Evolutionary conservation across 768 basidiomycete genomes (phyloP).

Genomic region (Antrodiella citrinella): DNA sequence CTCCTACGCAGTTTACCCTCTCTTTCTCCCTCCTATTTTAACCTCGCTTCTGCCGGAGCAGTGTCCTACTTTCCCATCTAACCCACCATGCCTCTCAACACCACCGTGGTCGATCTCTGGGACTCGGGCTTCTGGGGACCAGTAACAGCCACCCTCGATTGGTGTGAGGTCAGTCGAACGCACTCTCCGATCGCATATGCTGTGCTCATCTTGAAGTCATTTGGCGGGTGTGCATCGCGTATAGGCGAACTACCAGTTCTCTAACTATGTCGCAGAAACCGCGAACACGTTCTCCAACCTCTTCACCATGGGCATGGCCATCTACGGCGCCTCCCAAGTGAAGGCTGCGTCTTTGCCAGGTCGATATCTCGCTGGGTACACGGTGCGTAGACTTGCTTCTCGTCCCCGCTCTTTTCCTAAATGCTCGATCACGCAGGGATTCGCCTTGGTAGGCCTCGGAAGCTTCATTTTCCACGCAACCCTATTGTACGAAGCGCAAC

Average conservation of each 20-base stretch:
- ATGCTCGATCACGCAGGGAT: slow-evolving; percentile 35
- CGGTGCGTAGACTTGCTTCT: slow-evolving; percentile 15
- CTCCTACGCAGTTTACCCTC: too few relatives aligned
- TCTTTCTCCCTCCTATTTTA: too few relatives aligned
- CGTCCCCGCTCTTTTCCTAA: background rate
- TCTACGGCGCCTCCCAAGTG: slow-evolving; percentile 36
- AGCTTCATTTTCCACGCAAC: slow-evolving; percentile 78
- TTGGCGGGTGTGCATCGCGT: background rate
- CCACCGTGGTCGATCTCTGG: background rate
- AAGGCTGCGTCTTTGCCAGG: slow-evolving; percentile 24
- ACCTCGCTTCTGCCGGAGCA: too few relatives aligned
- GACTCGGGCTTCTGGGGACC: slow-evolving; percentile 41
- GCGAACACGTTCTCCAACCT: slow-evolving; percentile 68
- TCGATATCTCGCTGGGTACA: slow-evolving; percentile 28
- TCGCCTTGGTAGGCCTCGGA: slow-evolving; percentile 65
- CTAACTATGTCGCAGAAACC: slow-evolving; percentile 70
- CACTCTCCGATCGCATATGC: slow-evolving; percentile 5
- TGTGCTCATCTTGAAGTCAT: background rate
- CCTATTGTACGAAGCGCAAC: slow-evolving; percentile 65
- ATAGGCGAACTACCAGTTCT: slow-evolving; percentile 72
- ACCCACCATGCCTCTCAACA: slow-evolving; percentile 10
- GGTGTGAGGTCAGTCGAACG: slow-evolving; percentile 51
- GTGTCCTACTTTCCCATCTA: too few relatives aligned
- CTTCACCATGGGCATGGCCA: slow-evolving; percentile 24
- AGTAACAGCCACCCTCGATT: slow-evolving; percentile 63